phyloP scores from a whole-genome alignment of 2,329 filamentous ascomycete genomes.

The Saccharata proteae region DNA sequence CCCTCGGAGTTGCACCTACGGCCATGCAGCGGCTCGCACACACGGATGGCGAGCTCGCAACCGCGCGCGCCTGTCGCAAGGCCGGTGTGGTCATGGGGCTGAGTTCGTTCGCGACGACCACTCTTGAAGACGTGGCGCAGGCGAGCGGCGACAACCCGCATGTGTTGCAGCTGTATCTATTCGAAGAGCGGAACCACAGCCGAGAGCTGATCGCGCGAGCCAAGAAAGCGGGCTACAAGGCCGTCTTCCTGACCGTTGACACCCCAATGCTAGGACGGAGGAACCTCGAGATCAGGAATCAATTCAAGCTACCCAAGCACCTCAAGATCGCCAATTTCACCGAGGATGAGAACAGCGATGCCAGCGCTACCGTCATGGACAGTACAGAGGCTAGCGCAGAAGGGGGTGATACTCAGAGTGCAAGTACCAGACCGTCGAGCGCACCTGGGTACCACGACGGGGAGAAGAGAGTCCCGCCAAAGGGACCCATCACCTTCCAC shows the following conservation, averaged over 20 bases:
- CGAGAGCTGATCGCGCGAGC: conserved; percentile 37
- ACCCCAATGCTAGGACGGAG: conserved; percentile 45
- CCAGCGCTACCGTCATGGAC: no score
- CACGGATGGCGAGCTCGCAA: conserved; percentile 30
- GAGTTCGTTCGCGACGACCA: conserved; percentile 28
- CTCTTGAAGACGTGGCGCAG: conserved; percentile 34
- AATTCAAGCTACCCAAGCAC: conserved; percentile 41
- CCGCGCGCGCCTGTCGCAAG: conserved; percentile 27
- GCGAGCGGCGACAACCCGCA: conserved; percentile 26
- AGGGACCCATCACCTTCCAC: no score
- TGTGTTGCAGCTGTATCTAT: conserved; percentile 52
- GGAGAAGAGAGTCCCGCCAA: neutral
- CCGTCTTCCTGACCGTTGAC: conserved; percentile 48
- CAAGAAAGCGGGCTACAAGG: conserved; percentile 34
- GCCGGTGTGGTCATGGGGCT: conserved; percentile 25
- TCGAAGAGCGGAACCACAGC: conserved; percentile 41
- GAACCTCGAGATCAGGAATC: conserved; percentile 34
- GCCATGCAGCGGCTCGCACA: conserved; percentile 33
- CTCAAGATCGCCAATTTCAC: no score
- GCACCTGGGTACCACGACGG: no score
- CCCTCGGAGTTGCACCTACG: conserved; percentile 30
- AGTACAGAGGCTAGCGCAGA: conserved; percentile 46
- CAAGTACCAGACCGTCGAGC: no score
- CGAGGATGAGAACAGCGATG: no score
- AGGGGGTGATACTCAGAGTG: conserved; percentile 36